Evolutionary conservation across 208 protist species (phyloP).

Genomic region (Leishmania braziliensis): DNA sequence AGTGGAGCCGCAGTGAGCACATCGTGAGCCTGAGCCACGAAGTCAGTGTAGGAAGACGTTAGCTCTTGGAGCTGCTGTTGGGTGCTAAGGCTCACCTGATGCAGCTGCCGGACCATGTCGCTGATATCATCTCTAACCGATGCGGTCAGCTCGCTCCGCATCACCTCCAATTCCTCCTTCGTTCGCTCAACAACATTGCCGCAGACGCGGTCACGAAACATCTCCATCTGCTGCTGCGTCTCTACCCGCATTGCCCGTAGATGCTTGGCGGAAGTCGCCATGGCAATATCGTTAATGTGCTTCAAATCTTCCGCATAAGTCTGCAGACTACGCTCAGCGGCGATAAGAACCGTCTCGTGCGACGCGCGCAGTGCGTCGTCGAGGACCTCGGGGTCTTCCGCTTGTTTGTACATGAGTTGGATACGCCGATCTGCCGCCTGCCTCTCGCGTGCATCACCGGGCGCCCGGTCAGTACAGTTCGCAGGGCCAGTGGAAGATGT

Average conservation of each 20-base stretch:
- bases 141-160: constrained; percentile 45
- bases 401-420: constrained; percentile 29
- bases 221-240: constrained; percentile 50
- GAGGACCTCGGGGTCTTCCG: constrained; percentile 28
- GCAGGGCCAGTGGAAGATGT: not conserved
- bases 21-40: constrained; percentile 42
- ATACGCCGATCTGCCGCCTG: constrained; percentile 26
- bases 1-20: constrained; percentile 28
- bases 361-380: constrained; percentile 41
- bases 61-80: constrained; percentile 43
- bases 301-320: constrained; percentile 65
- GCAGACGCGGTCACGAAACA: constrained; percentile 51
- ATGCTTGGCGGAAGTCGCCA: constrained; percentile 62
- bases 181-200: constrained; percentile 42
- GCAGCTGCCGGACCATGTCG: constrained; percentile 44
- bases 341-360: constrained; percentile 49
- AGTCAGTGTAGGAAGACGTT: constrained; percentile 42
- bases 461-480: not conserved
- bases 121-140: constrained; percentile 39
- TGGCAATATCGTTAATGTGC: constrained; percentile 61
- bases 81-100: constrained; percentile 35
- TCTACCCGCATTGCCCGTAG: constrained; percentile 49
- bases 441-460: constrained; percentile 17
- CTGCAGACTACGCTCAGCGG: constrained; percentile 63
- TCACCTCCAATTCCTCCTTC: constrained; percentile 49